Evolutionary conservation across 1,139 yeast species (phyloP), one percentile per base, ranked within the genome.

Genomic region (Kodamaea fungicola): DNA sequence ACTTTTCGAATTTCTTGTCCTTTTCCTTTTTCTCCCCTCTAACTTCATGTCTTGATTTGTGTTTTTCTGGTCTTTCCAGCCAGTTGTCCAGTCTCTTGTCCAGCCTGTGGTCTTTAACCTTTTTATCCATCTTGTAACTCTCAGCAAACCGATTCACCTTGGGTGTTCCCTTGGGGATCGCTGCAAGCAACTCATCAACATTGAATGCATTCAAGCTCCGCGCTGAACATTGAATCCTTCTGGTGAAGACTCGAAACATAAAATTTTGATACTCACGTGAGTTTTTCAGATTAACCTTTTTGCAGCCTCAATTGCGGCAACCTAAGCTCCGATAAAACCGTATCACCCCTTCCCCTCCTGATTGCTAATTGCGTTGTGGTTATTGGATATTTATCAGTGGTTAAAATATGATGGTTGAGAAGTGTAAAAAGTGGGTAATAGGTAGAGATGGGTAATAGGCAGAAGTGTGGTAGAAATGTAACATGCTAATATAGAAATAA

Each of bases 221-320:
- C 8, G 25, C 28, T 33, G 19, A 16, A 16, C 21, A 22, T 16
- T 40, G 43, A 7, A 40, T 12, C 37, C 25, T 36, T 24, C 43
- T 40, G 8, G 33, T 12, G 9, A 37, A 6, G 8, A 7, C 9
- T 30, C 32, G 10, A 26, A 26, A 13, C 28, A 26, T 26, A 8
- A 10, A 13, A 26, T 6, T 10, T 10, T n/a, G 28, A 7, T n/a
- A 7, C 8, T 26, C 28, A 26, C 28, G 28, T 26, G 28, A 4
- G 12, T 12, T 13, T n/a, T 24, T 12, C 12, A 25, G 19, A 16
- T 16, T 16, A 16, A 5, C 5, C 19, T 16, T 16, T 16, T 16
- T 16, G 19, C 19, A 16, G 19, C 19, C 19, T 16, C 19, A 16
- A 4, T 16, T 16, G 19, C 19, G 5, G 19, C 19, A 16, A 16